Evolutionary conservation across 2,329 filamentous ascomycete genomes (phyloP), one percentile per base, ranked within the genome.

Genomic region (Alternaria longipes): DNA sequence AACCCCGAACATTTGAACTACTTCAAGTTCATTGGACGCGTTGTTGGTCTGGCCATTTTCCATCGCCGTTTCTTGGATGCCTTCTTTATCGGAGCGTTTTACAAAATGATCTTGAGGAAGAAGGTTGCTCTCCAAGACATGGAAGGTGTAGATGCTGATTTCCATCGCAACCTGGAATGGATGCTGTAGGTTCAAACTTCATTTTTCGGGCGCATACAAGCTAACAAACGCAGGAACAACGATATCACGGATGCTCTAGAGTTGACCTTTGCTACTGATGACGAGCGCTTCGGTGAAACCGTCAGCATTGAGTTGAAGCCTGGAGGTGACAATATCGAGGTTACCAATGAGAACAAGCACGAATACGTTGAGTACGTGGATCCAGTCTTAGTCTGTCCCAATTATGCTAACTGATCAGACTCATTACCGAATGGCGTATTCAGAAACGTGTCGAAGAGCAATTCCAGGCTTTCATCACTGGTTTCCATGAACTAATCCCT

Each of bases 1-100:
- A 99, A 99, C 81, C 95, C 95, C 1, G 95, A 99, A 82, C 95
- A 99, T 87, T 84, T 99, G 74, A 98, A 97, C 79, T 99, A 98
- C 83, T 99, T 99, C 89, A 98, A 97, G 81, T 99, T 99, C 78
- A 99, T 99, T 74, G 95, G 95, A 50, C 92, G 95, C 62, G 95
- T 99, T 28, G 95, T 99, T 60, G 95, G 95, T 62, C 81, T 99
- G 70, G 94, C 95, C 63, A 99, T 99, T 75, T 99, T 99, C 89
- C 95, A 99, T 81, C 88, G 95, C 60, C 90, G 95, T 52, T 99
- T 99, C 86, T 83, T 99, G 66, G 95, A 99, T 78, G 96, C 95
- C 34, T 99, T 99, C 85, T 99, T 99, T 81, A 98, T 99, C 76
- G 95, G 95, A 50, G 95, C 95, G 30, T 90, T 99, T 75, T 99